phyloP scores from a whole-genome alignment of 2,329 filamentous ascomycete species.

The Geosmithia morbida region DNA sequence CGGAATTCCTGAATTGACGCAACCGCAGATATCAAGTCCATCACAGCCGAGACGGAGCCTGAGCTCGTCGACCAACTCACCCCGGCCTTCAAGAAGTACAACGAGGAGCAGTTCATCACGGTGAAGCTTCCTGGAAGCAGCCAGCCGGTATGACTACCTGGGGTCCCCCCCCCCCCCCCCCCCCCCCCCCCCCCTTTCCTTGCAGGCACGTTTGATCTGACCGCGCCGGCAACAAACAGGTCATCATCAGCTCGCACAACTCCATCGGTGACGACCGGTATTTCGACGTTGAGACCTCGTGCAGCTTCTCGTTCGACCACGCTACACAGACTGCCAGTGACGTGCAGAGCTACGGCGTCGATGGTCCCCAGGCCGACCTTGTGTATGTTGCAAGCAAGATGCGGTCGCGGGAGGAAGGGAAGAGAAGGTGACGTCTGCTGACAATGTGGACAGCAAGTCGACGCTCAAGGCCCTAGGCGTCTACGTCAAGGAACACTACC shows the following conservation, averaged over 20 bases:
- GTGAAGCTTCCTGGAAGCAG: constrained; percentile 81
- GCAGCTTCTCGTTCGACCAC: constrained; percentile 83
- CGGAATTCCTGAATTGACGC: constrained; percentile 7
- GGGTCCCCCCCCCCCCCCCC: no score
- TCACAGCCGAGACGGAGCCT: constrained; percentile 53
- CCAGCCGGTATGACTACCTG: constrained; percentile 25
- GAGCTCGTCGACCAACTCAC: constrained; percentile 56
- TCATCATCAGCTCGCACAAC: constrained; percentile 80
- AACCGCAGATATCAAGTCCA: constrained; percentile 70
- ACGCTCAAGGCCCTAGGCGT: constrained; percentile 61
- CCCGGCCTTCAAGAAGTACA: constrained; percentile 86
- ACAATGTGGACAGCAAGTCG: constrained; percentile 48
- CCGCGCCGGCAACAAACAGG: constrained; percentile 23
- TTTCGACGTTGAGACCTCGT: constrained; percentile 79
- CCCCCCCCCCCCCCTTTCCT: background rate
- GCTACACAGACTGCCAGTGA: constrained; percentile 67
- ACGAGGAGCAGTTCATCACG: constrained; percentile 83
- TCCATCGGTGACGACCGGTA: constrained; percentile 68
- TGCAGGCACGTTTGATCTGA: background rate
- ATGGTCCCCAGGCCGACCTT: constrained; percentile 63
- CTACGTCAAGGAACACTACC: constrained; percentile 82
- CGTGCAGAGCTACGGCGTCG: constrained; percentile 64
- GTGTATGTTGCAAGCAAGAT: no score
- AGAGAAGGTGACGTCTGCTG: constrained; percentile 5
- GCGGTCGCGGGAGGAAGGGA: background rate